phyloP scores from a whole-genome alignment of 1,284 basidiomycete species.

The Ceratobasidium sp. region DNA sequence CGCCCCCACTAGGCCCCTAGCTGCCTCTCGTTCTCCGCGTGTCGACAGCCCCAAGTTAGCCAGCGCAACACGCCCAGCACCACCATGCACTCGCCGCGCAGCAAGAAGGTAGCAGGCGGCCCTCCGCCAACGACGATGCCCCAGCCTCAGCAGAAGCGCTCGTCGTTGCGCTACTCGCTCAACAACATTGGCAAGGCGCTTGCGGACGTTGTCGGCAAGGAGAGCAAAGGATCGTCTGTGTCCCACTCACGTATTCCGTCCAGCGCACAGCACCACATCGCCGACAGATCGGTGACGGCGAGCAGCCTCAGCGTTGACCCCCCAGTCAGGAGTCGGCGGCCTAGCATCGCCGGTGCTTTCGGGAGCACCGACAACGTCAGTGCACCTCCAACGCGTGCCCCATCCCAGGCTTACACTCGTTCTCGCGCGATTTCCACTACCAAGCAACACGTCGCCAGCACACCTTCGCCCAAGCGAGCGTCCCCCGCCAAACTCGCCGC shows the following conservation, averaged over 20 bases:
- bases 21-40: slow-evolving; percentile 25
- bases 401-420: slow-evolving; percentile 14
- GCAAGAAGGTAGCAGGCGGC: slow-evolving; percentile 22
- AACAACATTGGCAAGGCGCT: slow-evolving; percentile 35
- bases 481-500: slow-evolving; percentile 20
- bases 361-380: neutral
- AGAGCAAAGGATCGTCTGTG: slow-evolving; percentile 5
- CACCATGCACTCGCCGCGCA: slow-evolving; percentile 35
- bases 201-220: slow-evolving; percentile 38
- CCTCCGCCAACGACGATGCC: slow-evolving; percentile 24
- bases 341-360: slow-evolving; percentile 36
- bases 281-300: slow-evolving; percentile 14
- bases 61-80: slow-evolving; percentile 20
- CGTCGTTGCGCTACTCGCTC: slow-evolving; percentile 41
- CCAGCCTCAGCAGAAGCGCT: slow-evolving; percentile 36
- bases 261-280: neutral
- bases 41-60: slow-evolving; percentile 13
- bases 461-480: slow-evolving; percentile 30
- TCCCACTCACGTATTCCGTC: slow-evolving; percentile 29
- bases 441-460: slow-evolving; percentile 4
- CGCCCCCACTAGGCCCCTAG: slow-evolving; percentile 22
- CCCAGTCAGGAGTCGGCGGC: neutral
- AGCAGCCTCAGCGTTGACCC: slow-evolving; percentile 15
- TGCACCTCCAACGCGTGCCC: slow-evolving; percentile 14
- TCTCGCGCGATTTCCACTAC: slow-evolving; percentile 26